phyloP scores from a whole-genome alignment of 2,329 filamentous ascomycete species.

The Alternaria ethzedia region DNA sequence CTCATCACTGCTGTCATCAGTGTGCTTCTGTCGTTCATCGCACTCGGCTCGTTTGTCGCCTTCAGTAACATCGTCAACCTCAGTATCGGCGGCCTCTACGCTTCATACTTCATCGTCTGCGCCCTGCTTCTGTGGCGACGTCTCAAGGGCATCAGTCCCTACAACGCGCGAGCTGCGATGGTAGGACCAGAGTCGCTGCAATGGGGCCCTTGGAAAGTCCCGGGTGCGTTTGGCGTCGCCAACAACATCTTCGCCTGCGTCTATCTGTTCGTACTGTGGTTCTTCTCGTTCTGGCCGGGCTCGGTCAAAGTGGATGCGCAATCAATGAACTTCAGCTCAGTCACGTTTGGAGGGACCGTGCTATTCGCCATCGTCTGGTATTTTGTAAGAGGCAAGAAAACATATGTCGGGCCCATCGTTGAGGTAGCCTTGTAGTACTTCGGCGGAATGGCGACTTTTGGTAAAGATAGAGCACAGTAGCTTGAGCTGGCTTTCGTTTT shows the following conservation, averaged over 20 bases:
- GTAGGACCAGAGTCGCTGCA: neutral
- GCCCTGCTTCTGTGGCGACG: conserved; percentile 11
- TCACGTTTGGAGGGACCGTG: conserved; percentile 21
- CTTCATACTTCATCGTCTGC: conserved; percentile 17
- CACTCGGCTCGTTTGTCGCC: conserved; percentile 13
- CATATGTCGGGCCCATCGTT: conserved; percentile 25
- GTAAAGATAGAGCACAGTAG: neutral
- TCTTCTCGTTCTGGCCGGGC: conserved; percentile 26
- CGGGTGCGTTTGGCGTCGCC: conserved; percentile 6
- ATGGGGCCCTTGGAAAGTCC: conserved; percentile 8
- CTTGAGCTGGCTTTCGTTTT: neutral
- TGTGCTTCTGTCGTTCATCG: conserved; percentile 18
- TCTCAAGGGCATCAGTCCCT: conserved; percentile 4
- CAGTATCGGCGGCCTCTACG: conserved; percentile 15
- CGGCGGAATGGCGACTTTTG: no score
- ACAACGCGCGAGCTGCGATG: neutral
- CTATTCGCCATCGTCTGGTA: conserved; percentile 15
- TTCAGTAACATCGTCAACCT: conserved; percentile 18
- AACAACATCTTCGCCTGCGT: conserved; percentile 13
- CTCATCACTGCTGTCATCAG: conserved; percentile 17
- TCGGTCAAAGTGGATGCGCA: conserved; percentile 1
- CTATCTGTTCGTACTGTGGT: conserved; percentile 16
- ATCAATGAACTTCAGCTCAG: conserved; percentile 25
- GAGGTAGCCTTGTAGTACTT: conserved; percentile 7
- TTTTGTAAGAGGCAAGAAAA: conserved; percentile 13